Evolutionary conservation across 345 rosid genomes (phyloP), one percentile per base, ranked within the genome.

Genomic region (Erodium maritimum): DNA sequence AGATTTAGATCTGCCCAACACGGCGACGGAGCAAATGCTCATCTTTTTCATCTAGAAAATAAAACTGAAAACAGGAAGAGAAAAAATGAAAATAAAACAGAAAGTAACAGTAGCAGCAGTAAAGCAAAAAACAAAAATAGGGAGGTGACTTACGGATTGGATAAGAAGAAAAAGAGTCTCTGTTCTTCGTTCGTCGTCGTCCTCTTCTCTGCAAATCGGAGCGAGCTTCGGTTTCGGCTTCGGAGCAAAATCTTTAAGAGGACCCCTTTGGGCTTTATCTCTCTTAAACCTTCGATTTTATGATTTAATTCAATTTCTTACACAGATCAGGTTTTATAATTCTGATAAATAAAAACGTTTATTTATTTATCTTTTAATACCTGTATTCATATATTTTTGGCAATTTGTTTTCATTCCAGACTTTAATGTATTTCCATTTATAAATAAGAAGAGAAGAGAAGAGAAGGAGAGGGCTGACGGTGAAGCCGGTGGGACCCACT

Each of bases 141-240:
- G 17, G 17, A 51, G 60, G 59, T 66, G 65, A 72, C 91, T 84
- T 84, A 87, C 87, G 61, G 83, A 79, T 74, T 84, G 83, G 80
- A 69, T 75, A 69, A 66, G 74, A 65, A 66, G 73, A 61, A 68
- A 68, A 60, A 56, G 56, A 71, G 63, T 17, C 57, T 61, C 14
- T 33, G 25, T 50, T 29, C 23, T 62, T 52, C 48, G 58, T 54
- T 45, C 53, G 17, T 54, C 65, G 48, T 80, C 69, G 78, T 76
- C 77, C 74, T 76, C 69, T 73, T 80, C 77, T 70, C 83, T 71
- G 84, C 84, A 79, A 82, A 87, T 74, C 85, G 77, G 83, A 82
- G 67, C 59, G 59, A 64, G 79, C 67, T 61, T 61, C 64, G 24
- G 64, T 61, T 72, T 78, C 67, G 80, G 85, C 79, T 60, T 71